phyloP scores from a whole-genome alignment of 2,329 filamentous ascomycete genomes.

The Neophaeococcomyces mojaviensis region DNA sequence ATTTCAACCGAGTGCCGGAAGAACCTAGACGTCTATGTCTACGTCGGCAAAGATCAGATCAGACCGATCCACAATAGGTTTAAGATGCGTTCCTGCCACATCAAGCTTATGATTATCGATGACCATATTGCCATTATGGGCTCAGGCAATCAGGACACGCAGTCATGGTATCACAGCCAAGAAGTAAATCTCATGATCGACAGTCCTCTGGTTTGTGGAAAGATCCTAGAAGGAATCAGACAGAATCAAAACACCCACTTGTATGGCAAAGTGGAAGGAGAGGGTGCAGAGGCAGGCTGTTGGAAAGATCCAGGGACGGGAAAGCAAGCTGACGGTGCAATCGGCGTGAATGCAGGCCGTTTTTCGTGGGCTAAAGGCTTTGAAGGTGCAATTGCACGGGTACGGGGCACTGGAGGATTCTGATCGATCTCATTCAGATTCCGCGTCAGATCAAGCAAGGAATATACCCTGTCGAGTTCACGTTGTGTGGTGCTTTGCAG shows the following conservation, averaged over 20 bases:
- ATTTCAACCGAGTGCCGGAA: conserved; percentile 43
- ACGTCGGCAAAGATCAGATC: conserved; percentile 66
- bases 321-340: conserved; percentile 41
- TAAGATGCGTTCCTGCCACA: conserved; percentile 63
- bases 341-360: conserved; percentile 47
- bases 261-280: conserved; percentile 45
- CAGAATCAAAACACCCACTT: conserved; percentile 60
- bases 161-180: conserved; percentile 70
- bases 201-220: conserved; percentile 50
- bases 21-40: conserved; percentile 58
- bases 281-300: conserved; percentile 47
- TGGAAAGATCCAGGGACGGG: conserved; percentile 51
- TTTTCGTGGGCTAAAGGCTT: conserved; percentile 54
- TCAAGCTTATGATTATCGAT: conserved; percentile 72
- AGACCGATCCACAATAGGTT: conserved; percentile 58
- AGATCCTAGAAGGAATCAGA: conserved; percentile 55
- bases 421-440: no score
- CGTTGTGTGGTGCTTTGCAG: no score
- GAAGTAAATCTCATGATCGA: conserved; percentile 73
- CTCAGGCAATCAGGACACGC: conserved; percentile 73
- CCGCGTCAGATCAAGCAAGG: no score
- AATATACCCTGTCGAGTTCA: no score
- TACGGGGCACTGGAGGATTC: conserved; percentile 51
- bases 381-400: conserved; percentile 50
- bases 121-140: conserved; percentile 60